These are phyloP conservation scores for Aspergillus candidus DNA, from an alignment of 2,329 filamentous ascomycete species.

Conservation along the genomic window DNA sequence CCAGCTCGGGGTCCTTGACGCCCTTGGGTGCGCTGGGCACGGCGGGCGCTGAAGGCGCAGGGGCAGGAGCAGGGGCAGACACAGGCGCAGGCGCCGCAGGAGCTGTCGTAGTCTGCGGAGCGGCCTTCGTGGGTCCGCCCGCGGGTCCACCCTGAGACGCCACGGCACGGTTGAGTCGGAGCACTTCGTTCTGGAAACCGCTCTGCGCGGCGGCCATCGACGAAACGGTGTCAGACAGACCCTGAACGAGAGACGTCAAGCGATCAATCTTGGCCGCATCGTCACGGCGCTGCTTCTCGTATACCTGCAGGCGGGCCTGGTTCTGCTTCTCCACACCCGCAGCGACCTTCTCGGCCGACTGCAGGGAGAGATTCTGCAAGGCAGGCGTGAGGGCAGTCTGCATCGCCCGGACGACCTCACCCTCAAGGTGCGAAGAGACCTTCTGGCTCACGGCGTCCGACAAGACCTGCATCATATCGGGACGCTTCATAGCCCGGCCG, in stretches of 20 bases:
- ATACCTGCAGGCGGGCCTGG: conserved; percentile 46
- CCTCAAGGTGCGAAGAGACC: conserved; percentile 63
- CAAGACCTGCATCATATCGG: conserved; percentile 65
- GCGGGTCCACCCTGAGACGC: conserved; percentile 12
- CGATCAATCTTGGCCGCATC: conserved; percentile 57
- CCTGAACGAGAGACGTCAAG: conserved; percentile 49
- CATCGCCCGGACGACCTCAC: conserved; percentile 58
- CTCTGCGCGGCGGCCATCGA: conserved; percentile 40
- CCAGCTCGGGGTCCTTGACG: conserved; percentile 36
- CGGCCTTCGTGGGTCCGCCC: too few relatives aligned
- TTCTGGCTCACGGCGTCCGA: conserved; percentile 65
- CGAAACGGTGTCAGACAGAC: conserved; percentile 48
- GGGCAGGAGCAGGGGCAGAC: neutral
- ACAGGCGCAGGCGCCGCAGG: conserved; percentile 7
- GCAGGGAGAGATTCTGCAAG: conserved; percentile 58
- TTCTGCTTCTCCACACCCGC: conserved; percentile 61
- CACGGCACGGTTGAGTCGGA: conserved; percentile 30
- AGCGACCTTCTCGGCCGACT: conserved; percentile 62
- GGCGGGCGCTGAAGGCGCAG: conserved; percentile 9
- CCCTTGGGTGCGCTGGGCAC: conserved; percentile 16
- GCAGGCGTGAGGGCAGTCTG: conserved; percentile 60
- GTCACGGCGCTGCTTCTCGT: conserved; percentile 46
- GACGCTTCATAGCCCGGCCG: conserved; percentile 63
- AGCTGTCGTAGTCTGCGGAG: neutral
- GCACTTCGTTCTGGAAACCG: conserved; percentile 37